Conservation (phyloP, 495 filamentous ascomycete genomes). For the Penicillium goetzii region DNA sequence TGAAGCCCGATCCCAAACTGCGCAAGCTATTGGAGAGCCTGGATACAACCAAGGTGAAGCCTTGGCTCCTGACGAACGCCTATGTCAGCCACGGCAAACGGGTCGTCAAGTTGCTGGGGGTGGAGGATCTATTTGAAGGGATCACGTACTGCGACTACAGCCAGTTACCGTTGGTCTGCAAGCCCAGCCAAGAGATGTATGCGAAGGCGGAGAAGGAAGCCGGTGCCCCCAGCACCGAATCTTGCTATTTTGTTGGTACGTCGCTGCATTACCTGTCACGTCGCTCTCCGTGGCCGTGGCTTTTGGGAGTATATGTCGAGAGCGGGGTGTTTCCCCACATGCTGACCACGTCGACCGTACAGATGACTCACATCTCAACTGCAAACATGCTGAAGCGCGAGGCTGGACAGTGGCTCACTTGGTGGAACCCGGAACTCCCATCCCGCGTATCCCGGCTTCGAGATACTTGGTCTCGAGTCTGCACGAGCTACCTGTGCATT, state of each 20-base stretch:
- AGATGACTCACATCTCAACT: conserved; percentile 87
- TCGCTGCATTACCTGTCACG: conserved; percentile 7
- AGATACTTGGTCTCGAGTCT: conserved; percentile 72
- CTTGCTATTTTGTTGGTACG: conserved; percentile 88
- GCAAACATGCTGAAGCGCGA: conserved; percentile 66
- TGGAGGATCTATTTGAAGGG: conserved; percentile 91
- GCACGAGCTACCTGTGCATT: conserved; percentile 70
- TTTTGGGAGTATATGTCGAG: background rate
- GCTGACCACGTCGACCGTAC: conserved; percentile 14
- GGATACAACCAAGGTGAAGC: conserved; percentile 75
- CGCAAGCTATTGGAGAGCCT: conserved; percentile 77
- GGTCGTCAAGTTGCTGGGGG: conserved; percentile 76
- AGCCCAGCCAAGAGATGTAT: conserved; percentile 83
- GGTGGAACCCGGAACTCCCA: conserved; percentile 68
- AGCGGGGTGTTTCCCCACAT: background rate
- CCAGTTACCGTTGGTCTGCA: conserved; percentile 70
- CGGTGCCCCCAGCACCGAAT: conserved; percentile 55
- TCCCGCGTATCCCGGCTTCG: conserved; percentile 62
- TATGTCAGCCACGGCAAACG: conserved; percentile 85
- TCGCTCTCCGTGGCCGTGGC: background rate
- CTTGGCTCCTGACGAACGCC: conserved; percentile 97
- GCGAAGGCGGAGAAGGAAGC: conserved; percentile 73
- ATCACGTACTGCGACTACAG: conserved; percentile 91
- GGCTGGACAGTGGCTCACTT: conserved; percentile 84
- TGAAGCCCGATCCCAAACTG: conserved; percentile 75